These are phyloP conservation scores for Spiraea crenata DNA, from an alignment of 331 rosid species.

Conservation along the genomic window DNA sequence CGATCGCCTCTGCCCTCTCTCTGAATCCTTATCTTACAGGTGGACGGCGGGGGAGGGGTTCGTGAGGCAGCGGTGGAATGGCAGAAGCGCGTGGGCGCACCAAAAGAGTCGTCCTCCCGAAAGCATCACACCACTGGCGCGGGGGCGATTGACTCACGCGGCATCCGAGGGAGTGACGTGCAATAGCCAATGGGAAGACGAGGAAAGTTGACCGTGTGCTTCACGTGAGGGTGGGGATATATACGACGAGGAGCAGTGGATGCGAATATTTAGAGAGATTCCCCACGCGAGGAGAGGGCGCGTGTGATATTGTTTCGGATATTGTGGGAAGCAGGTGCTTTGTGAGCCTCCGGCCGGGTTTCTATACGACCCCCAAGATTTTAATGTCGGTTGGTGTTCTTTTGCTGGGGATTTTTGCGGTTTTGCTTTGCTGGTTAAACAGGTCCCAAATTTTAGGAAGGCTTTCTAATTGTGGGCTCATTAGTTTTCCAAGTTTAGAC, in stretches of 20 bases:
- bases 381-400: slow-evolving; percentile 15
- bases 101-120: slow-evolving; percentile 38
- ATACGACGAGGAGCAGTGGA: slow-evolving; percentile 38
- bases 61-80: slow-evolving; percentile 33
- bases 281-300: slow-evolving; percentile 21
- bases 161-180: rapidly evolving
- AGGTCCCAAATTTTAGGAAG: background rate
- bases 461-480: background rate
- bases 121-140: slow-evolving; percentile 29
- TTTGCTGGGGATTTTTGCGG: background rate
- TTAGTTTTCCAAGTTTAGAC: too few relatives aligned
- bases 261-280: slow-evolving; percentile 36
- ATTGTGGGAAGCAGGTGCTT: background rate
- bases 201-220: background rate
- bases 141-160: slow-evolving; percentile 28
- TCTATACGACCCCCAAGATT: slow-evolving; percentile 27
- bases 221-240: slow-evolving; percentile 7
- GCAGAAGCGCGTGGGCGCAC: slow-evolving; percentile 48
- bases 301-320: slow-evolving; percentile 9
- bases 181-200: slow-evolving; percentile 25
- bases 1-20: slow-evolving; percentile 26
- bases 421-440: background rate
- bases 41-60: slow-evolving; percentile 61
- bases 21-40: slow-evolving; percentile 51
- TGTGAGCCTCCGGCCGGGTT: background rate